Base-by-base conservation (phyloP, 1,284 basidiomycete species). In the Leccinum solheimii region DNA sequence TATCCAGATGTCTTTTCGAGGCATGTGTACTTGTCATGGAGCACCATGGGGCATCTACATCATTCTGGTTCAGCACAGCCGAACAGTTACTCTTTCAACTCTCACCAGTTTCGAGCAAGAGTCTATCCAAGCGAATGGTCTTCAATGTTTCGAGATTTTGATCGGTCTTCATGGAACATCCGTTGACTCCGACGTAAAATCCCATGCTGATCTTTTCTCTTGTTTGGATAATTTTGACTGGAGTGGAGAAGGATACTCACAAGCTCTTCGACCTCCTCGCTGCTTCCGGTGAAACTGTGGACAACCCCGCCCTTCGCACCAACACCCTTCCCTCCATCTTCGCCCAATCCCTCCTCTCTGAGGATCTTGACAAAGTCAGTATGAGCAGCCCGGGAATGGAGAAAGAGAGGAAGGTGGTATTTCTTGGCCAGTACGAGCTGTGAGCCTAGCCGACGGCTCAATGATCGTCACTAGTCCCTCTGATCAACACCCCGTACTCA, bases 211-310 rank as follows among this genome's bases (percentile, higher is more conserved):
- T 81, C 89, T 90, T 59, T 34, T 3, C 19, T 23, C 49, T 23
- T 0, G 3, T 55, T 38, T 11, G 40, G 11, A 51, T 52, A 48
- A 10, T 43, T 8, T 14, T 27, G 6, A 26, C 48, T 36, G 45
- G 32, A 6, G 34, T 27, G 45, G 1, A 11, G 43, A 48, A 52
- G 36, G 56, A 36, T 34, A 63, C 86, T 69, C 65, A 95, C 86
- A 59, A 93, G 76, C 70, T 96, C 91, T 8, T 77, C 69, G 53
- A 85, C 85, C 73, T 96, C 92, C 26, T 82, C 81, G 1, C 72
- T 66, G 0, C 83, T 85, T 0, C 94, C 94, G 0, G 93, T 95
- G 75, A 95, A 95, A 67, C 89, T 92, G 75, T 96, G 95, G 8
- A 94, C 92, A 8, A 95, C 92, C 1, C 91, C 92, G 10, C 90